A percentile compares a stretch with the other conserved stretches of the same genome.
These are phyloP conservation scores for Boletus speciosus DNA, from an alignment of 768 basidiomycete genomes.

Conservation along the genomic window DNA sequence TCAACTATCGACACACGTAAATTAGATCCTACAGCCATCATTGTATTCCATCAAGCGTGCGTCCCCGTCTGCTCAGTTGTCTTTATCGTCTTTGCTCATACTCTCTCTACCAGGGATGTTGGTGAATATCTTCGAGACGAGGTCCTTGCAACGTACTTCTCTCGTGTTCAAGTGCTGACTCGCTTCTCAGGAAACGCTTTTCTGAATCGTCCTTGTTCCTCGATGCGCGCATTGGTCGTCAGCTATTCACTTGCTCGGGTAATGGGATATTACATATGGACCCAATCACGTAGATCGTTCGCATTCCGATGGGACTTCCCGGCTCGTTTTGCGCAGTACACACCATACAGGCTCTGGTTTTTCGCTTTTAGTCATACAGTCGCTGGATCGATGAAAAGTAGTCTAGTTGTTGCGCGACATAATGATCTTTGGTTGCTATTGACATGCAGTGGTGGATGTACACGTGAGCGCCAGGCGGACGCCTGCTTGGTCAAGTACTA, in stretches of 20 bases:
- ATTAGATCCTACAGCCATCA: constrained; percentile 93
- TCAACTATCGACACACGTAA: constrained; percentile 96
- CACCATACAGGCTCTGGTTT: constrained; percentile 41
- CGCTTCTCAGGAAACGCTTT: constrained; percentile 65
- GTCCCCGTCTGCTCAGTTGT: not conserved
- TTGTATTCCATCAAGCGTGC: constrained; percentile 98
- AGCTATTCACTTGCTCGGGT: constrained; percentile 17
- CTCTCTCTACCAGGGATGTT: constrained; percentile 63
- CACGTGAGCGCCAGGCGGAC: not conserved
- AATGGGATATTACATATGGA: constrained; percentile 14
- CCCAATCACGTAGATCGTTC: constrained; percentile 5
- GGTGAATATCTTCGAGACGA: constrained; percentile 98
- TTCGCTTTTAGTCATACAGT: constrained; percentile 27
- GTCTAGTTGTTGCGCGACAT: constrained; percentile 15
- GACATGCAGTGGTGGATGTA: not conserved
- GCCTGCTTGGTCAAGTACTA: not conserved
- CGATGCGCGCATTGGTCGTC: not conserved
- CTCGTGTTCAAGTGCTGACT: constrained; percentile 12
- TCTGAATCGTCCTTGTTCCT: constrained; percentile 39
- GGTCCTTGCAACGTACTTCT: constrained; percentile 40
- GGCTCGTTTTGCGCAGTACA: constrained; percentile 6
- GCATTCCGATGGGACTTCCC: not conserved
- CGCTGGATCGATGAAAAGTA: constrained; percentile 28
- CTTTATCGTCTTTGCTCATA: constrained; percentile 5
- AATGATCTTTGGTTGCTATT: not conserved